phyloP scores from a whole-genome alignment of 2,329 filamentous ascomycete species.

The Cytospora schulzeri region DNA sequence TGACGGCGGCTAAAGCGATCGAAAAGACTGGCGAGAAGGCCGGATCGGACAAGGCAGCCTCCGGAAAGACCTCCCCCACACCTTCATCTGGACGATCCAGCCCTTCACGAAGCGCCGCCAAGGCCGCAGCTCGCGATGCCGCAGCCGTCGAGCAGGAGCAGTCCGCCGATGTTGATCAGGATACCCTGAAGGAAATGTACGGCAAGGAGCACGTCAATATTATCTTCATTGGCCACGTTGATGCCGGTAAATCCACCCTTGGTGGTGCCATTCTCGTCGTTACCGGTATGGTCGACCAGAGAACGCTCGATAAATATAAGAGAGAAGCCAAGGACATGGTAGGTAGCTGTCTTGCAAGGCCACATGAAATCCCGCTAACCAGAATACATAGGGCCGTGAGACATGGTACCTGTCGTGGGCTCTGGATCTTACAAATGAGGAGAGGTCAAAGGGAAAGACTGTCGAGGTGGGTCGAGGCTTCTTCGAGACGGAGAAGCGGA shows the following conservation, averaged over 20 bases:
- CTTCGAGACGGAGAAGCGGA: constrained; percentile 94
- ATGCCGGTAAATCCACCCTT: constrained; percentile 95
- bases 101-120: constrained; percentile 63
- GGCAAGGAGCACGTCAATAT: constrained; percentile 93
- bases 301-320: constrained; percentile 98
- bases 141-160: constrained; percentile 86
- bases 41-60: constrained; percentile 32
- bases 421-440: constrained; percentile 94
- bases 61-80: constrained; percentile 75
- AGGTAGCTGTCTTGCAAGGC: not conserved
- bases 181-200: constrained; percentile 89
- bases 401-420: constrained; percentile 99
- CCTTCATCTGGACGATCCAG: constrained; percentile 84
- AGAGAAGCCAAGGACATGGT: constrained; percentile 86
- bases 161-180: constrained; percentile 68
- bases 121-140: constrained; percentile 63
- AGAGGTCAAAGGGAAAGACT: constrained; percentile 94
- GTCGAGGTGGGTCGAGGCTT: constrained; percentile 95
- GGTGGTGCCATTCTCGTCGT: constrained; percentile 91
- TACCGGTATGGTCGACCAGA: constrained; percentile 98
- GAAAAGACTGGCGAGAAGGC: constrained; percentile 77
- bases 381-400: constrained; percentile 66
- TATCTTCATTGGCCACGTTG: constrained; percentile 97
- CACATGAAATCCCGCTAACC: not conserved
- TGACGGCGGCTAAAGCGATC: constrained; percentile 84